Conservation (phyloP, 2,329 filamentous ascomycete species). For the Helminthosporium solani region DNA sequence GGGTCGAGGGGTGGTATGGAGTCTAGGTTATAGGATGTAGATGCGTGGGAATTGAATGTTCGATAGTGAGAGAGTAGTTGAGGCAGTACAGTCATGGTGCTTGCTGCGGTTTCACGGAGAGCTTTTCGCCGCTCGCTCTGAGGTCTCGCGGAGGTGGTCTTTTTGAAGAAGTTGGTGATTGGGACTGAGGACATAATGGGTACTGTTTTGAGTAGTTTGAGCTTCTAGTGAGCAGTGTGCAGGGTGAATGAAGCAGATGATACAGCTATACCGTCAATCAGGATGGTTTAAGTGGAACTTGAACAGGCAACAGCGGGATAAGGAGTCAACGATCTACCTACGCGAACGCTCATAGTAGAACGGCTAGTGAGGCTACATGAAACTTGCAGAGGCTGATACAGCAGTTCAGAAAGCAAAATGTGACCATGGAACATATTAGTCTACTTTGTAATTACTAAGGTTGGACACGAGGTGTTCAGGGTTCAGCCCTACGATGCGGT, state of each 20-base stretch:
- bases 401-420: too few relatives aligned
- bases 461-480: too few relatives aligned
- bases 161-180: neutral
- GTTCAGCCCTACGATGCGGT: constrained; percentile 19
- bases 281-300: too few relatives aligned
- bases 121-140: constrained; percentile 12
- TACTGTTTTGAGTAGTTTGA: neutral
- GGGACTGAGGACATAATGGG: neutral
- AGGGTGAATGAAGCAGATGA: neutral
- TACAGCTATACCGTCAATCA: too few relatives aligned
- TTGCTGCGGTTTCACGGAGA: constrained; percentile 25
- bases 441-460: too few relatives aligned
- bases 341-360: too few relatives aligned
- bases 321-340: too few relatives aligned
- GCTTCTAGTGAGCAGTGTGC: neutral
- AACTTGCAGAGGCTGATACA: too few relatives aligned
- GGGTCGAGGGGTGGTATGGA: constrained; percentile 17
- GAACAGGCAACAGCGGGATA: neutral
- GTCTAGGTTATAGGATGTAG: constrained; percentile 19
- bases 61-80: constrained; percentile 20
- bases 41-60: constrained; percentile 18
- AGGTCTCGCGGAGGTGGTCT: neutral
- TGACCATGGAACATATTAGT: too few relatives aligned
- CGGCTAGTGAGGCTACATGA: too few relatives aligned
- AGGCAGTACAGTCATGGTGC: constrained; percentile 28